These are phyloP conservation scores for Mangifera indica DNA, from an alignment of 345 rosid species.

Conservation along the genomic window DNA sequence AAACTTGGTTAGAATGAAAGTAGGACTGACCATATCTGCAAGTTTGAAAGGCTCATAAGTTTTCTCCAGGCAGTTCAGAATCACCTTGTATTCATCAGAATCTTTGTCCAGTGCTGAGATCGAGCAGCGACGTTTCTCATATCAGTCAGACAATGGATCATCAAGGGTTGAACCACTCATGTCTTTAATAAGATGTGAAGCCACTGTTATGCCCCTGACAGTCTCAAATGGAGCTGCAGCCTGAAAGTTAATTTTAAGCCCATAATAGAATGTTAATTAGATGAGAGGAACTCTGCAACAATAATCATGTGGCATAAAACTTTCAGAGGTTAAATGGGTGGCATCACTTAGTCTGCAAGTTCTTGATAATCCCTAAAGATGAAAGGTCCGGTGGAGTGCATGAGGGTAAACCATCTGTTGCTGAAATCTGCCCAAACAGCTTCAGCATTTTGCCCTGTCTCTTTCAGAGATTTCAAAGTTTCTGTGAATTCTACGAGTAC, in stretches of 20 bases:
- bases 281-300: neutral
- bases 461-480: slow-evolving; percentile 46
- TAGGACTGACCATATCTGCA: slow-evolving; percentile 54
- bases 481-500: slow-evolving; percentile 49
- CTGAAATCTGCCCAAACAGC: slow-evolving; percentile 75
- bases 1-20: neutral
- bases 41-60: slow-evolving; percentile 75
- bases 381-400: slow-evolving; percentile 69
- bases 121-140: slow-evolving; percentile 57
- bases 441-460: slow-evolving; percentile 50
- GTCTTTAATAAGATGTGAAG: slow-evolving; percentile 73
- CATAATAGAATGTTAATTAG: neutral
- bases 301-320: neutral
- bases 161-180: slow-evolving; percentile 66
- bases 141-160: slow-evolving; percentile 63
- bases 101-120: slow-evolving; percentile 53
- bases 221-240: slow-evolving; percentile 66
- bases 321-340: no score
- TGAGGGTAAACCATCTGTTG: slow-evolving; percentile 67
- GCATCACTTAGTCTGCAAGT: slow-evolving; percentile 69
- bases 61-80: slow-evolving; percentile 56
- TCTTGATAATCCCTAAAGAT: slow-evolving; percentile 58
- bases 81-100: slow-evolving; percentile 74
- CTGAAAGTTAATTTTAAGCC: slow-evolving; percentile 33
- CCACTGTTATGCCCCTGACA: slow-evolving; percentile 58